These are phyloP conservation scores for Tulasnella calospora DNA, from an alignment of 768 basidiomycete species.

Conservation along the genomic window DNA sequence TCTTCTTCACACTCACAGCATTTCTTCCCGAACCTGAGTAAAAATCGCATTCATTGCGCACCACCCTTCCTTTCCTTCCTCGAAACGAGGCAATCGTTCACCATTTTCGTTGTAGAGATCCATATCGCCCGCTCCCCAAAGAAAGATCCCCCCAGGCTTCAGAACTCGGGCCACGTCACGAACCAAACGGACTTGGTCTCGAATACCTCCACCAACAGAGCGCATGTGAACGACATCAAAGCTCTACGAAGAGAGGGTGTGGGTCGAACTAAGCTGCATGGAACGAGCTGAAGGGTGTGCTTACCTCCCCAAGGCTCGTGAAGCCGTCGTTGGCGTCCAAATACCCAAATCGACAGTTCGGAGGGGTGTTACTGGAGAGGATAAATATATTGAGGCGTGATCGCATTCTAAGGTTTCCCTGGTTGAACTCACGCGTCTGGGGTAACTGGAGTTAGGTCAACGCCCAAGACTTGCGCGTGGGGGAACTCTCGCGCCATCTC, in stretches of 20 bases:
- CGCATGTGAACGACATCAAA: conserved; percentile 21
- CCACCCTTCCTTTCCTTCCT: conserved; percentile 21
- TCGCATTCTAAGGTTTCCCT: neutral
- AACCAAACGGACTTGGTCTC: conserved; percentile 12
- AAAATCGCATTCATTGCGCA: conserved; percentile 9
- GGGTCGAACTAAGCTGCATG: no score
- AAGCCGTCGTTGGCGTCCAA: neutral
- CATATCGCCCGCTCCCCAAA: neutral
- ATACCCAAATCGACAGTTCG: neutral
- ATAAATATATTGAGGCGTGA: no score
- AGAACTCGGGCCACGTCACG: conserved; percentile 9
- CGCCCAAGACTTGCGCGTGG: conserved; percentile 13
- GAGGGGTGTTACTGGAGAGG: neutral
- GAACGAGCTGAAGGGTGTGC: neutral
- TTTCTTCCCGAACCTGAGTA: neutral
- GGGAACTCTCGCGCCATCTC: conserved; percentile 21
- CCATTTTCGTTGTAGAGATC: neutral
- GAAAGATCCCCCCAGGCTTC: neutral
- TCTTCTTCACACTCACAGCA: neutral
- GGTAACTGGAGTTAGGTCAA: neutral
- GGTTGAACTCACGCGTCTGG: neutral
- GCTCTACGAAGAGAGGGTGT: neutral
- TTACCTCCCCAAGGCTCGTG: neutral
- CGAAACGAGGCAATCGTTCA: neutral
- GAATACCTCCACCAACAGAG: neutral